A percentile compares a stretch with the other conserved stretches of the same genome.
Conservation (phyloP, 116 monocot species). For the Papilionanthe hybrid region DNA sequence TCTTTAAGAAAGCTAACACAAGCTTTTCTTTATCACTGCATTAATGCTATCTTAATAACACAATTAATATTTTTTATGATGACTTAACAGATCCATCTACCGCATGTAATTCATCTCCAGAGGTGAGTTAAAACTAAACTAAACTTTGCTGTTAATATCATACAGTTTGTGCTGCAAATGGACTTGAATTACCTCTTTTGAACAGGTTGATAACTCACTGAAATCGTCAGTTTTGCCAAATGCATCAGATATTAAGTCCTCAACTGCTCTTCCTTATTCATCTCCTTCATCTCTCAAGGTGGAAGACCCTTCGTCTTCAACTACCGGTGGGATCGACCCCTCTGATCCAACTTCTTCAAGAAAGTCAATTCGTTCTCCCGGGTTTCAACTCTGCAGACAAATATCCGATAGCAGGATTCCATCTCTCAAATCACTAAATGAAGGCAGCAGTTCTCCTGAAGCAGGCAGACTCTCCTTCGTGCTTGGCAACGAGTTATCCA, state of each 20-base stretch:
- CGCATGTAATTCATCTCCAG: slow-evolving; percentile 3
- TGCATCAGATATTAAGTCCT: slow-evolving; percentile 9
- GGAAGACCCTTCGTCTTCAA: slow-evolving; percentile 16
- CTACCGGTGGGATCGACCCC: neutral
- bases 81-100: slow-evolving; percentile 18
- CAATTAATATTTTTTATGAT: neutral
- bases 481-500: slow-evolving; percentile 47
- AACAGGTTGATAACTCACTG: slow-evolving; percentile 7
- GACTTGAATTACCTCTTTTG: neutral
- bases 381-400: slow-evolving; percentile 12
- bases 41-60: neutral
- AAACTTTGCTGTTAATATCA: neutral
- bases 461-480: slow-evolving; percentile 31
- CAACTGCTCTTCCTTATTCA: slow-evolving; percentile 14
- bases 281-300: neutral
- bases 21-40: neutral
- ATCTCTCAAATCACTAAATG: slow-evolving; percentile 41
- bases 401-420: slow-evolving; percentile 29
- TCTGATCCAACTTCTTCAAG: slow-evolving; percentile 20
- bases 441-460: slow-evolving; percentile 21
- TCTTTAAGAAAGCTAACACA: neutral
- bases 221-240: slow-evolving; percentile 1
- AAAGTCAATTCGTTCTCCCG: slow-evolving; percentile 15
- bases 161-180: neutral
- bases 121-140: slow-evolving; percentile 20